Conservation (phyloP, 164 flowering plant genomes). For the Vitis vinifera region ASM3070453v1 NC_081821.1:7833001-7833500, state of each 20-base stretch:
- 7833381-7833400: constrained; percentile 57
- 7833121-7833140: neutral
- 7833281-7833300: constrained; percentile 21
- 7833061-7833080: neutral
- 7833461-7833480: constrained; percentile 12
- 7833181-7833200: constrained; percentile 10
- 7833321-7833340: constrained; percentile 19
- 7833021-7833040: constrained; percentile 1
- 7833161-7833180: constrained; percentile 15
- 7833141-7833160: neutral
- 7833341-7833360: constrained; percentile 53
- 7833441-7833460: constrained; percentile 17
- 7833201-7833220: constrained; percentile 13
- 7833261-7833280: constrained; percentile 16
- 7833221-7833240: constrained; percentile 10
- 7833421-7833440: constrained; percentile 15
- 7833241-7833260: constrained; percentile 11
- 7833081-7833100: constrained; percentile 2
- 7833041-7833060: neutral
- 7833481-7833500: constrained; percentile 10
- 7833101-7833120: constrained; percentile 1
- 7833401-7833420: constrained; percentile 29
- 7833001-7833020: constrained; percentile 1
- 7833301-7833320: constrained; percentile 13
- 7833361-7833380: constrained; percentile 23